These are phyloP conservation scores for Tolypocladium nubicola DNA, from an alignment of 2,329 filamentous ascomycete genomes.

Conservation along the genomic window DNA sequence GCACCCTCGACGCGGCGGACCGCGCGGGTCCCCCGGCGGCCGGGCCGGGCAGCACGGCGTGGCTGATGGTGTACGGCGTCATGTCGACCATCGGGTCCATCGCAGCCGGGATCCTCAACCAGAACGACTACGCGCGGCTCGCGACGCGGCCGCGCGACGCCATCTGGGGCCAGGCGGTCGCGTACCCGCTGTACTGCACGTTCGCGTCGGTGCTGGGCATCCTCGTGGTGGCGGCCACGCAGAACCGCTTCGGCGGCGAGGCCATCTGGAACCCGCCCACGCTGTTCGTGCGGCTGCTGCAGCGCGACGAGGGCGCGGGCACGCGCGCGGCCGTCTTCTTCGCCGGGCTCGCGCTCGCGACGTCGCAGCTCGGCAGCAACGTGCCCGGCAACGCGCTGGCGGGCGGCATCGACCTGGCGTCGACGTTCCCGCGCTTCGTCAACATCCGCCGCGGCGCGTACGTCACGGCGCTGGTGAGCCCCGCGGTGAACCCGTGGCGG, in stretches of 20 bases:
- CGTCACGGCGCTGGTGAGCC: constrained; percentile 22
- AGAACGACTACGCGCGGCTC: constrained; percentile 27
- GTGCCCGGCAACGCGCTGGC: constrained; percentile 25
- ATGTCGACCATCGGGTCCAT: constrained; percentile 26
- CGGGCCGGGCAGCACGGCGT: constrained; percentile 19
- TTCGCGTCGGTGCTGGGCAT: constrained; percentile 26
- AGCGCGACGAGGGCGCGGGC: constrained; percentile 17
- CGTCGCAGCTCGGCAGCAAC: constrained; percentile 27
- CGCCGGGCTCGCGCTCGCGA: constrained; percentile 21
- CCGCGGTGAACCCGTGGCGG: constrained; percentile 26
- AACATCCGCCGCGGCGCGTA: constrained; percentile 28
- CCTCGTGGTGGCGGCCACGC: constrained; percentile 27
- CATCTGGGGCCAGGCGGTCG: constrained; percentile 22
- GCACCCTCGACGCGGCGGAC: constrained; percentile 14
- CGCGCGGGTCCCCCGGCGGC: constrained; percentile 13
- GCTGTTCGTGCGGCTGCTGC: constrained; percentile 20
- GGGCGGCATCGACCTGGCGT: constrained; percentile 28
- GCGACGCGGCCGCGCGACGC: constrained; percentile 19
- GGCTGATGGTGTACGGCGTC: constrained; percentile 25
- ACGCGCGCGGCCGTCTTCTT: constrained; percentile 28
- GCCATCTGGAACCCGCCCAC: constrained; percentile 27
- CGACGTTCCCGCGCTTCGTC: constrained; percentile 24
- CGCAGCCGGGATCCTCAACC: constrained; percentile 26
- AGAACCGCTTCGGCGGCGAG: constrained; percentile 22
- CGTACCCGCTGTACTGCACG: constrained; percentile 25